These are phyloP conservation scores for Xylariaceae sp. DNA, from an alignment of 2,329 filamentous ascomycete genomes.

Conservation along the genomic window DNA sequence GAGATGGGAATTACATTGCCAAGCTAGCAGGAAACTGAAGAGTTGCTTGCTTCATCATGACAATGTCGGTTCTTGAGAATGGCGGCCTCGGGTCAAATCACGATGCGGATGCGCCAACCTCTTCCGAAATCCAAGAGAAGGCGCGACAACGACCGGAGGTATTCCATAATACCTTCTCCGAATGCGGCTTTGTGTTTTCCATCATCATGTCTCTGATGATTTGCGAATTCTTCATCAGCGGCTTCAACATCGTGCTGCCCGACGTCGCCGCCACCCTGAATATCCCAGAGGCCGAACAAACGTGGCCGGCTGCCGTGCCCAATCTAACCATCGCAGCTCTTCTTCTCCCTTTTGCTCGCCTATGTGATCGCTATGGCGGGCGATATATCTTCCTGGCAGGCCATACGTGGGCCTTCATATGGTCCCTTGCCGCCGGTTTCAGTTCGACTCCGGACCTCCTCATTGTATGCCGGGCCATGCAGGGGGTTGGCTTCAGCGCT, in stretches of 20 bases:
- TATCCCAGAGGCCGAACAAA: constrained; percentile 56
- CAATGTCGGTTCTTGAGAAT: constrained; percentile 9
- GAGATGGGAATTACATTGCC: background rate
- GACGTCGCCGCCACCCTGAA: constrained; percentile 54
- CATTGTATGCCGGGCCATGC: constrained; percentile 66
- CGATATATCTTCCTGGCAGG: constrained; percentile 55
- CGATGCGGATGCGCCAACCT: constrained; percentile 13
- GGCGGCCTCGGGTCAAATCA: constrained; percentile 10
- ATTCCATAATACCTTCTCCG: constrained; percentile 46
- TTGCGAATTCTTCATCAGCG: constrained; percentile 70
- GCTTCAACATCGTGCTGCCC: constrained; percentile 69
- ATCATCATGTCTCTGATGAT: constrained; percentile 54
- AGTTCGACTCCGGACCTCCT: constrained; percentile 63
- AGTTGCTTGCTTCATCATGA: constrained; percentile 5
- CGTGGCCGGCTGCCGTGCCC: constrained; percentile 59
- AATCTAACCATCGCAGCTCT: constrained; percentile 51
- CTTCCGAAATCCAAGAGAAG: constrained; percentile 22
- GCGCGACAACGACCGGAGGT: constrained; percentile 49
- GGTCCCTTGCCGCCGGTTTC: constrained; percentile 66
- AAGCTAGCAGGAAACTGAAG: background rate
- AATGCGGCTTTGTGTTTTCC: constrained; percentile 55
- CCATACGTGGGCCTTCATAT: constrained; percentile 59
- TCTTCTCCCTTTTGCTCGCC: constrained; percentile 58
- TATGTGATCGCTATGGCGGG: constrained; percentile 55
- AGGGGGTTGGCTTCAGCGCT: constrained; percentile 67